These are phyloP conservation scores for Alternaria angustiovoidea DNA, from an alignment of 2,329 filamentous ascomycete species.

Conservation along the genomic window DNA sequence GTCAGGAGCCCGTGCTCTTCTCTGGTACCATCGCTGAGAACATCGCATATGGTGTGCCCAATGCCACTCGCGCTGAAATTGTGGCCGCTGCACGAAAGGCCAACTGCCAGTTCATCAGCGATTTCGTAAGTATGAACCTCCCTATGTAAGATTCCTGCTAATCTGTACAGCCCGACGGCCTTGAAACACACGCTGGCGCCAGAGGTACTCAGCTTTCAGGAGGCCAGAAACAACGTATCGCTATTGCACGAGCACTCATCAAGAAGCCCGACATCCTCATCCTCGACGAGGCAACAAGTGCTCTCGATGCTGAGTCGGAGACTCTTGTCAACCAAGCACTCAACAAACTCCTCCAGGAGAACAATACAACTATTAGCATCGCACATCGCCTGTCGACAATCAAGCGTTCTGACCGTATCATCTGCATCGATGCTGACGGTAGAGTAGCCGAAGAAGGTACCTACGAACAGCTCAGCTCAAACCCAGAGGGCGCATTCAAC, in stretches of 20 bases:
- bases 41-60: conserved; percentile 87
- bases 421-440: conserved; percentile 86
- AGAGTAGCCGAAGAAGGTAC: conserved; percentile 90
- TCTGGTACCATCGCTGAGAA: conserved; percentile 86
- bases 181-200: conserved; percentile 92
- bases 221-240: conserved; percentile 97
- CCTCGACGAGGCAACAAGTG: conserved; percentile 92
- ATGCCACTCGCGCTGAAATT: conserved; percentile 80
- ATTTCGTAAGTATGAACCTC: conserved; percentile 70
- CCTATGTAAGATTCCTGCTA: conserved; percentile 13
- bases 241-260: conserved; percentile 91
- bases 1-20: conserved; percentile 93
- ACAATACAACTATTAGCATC: conserved; percentile 97
- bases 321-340: conserved; percentile 94
- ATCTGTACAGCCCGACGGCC: conserved; percentile 74
- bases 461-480: conserved; percentile 77
- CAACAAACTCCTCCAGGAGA: conserved; percentile 78
- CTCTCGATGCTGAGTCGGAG: conserved; percentile 94
- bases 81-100: conserved; percentile 86
- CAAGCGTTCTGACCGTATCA: conserved; percentile 92
- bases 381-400: conserved; percentile 96
- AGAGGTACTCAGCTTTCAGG: conserved; percentile 93
- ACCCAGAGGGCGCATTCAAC: conserved; percentile 83
- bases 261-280: conserved; percentile 98
- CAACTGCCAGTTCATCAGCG: conserved; percentile 95